Evolutionary conservation across 2,329 filamentous ascomycete genomes (phyloP).

Genomic region (Trichothecium sympodiale): DNA sequence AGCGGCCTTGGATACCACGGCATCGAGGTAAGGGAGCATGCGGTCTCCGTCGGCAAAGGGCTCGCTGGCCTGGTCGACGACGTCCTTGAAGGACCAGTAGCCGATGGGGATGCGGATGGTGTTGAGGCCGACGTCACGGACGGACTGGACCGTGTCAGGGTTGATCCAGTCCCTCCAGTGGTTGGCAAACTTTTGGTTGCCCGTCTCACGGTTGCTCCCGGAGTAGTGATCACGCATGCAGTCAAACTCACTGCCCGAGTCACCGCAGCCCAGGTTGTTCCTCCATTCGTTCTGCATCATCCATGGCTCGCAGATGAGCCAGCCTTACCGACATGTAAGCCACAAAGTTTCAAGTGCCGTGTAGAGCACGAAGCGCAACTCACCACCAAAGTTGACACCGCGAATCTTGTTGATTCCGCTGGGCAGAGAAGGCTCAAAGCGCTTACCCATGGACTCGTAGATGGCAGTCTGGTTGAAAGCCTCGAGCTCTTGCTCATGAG

Average conservation of each 20-base stretch:
- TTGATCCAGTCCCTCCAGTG: constrained; percentile 43
- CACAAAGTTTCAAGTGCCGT: neutral
- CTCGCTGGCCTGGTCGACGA: constrained; percentile 23
- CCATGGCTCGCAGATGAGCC: constrained; percentile 6
- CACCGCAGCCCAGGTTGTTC: constrained; percentile 4
- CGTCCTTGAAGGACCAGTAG: constrained; percentile 41
- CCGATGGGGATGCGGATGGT: constrained; percentile 43
- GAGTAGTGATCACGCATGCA: constrained; percentile 1
- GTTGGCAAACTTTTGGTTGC: constrained; percentile 25
- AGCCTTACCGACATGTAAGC: neutral
- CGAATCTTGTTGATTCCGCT: constrained; percentile 4
- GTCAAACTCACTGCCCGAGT: constrained; percentile 1
- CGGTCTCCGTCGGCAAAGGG: no score
- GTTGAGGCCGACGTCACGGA: constrained; percentile 37
- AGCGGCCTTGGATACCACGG: constrained; percentile 19
- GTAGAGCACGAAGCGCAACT: no score
- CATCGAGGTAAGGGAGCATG: no score
- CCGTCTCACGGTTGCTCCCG: constrained; percentile 1
- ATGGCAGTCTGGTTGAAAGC: no score
- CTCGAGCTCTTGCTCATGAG: no score
- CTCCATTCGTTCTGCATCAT: constrained; percentile 5
- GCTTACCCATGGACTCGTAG: neutral
- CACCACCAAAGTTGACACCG: constrained; percentile 5
- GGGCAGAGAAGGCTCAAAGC: neutral
- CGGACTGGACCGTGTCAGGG: constrained; percentile 34